phyloP scores from a whole-genome alignment of 768 basidiomycete genomes.

The Chiua virens region DNA sequence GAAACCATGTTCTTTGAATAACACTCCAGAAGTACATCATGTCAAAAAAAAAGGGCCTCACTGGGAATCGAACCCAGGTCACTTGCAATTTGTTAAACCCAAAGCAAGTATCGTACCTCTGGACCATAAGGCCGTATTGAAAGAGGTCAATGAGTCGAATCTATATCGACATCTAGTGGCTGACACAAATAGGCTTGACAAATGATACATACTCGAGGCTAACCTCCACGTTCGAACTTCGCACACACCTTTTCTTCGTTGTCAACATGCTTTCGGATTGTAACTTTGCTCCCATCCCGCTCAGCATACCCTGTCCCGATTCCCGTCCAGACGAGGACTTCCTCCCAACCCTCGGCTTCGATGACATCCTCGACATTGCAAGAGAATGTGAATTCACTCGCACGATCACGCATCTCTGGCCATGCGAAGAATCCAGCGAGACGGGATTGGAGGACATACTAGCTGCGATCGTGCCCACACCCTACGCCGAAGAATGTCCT shows the following conservation, averaged over 20 bases:
- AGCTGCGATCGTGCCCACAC: slow-evolving; percentile 5
- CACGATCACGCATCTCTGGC: slow-evolving; percentile 21
- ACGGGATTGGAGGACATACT: slow-evolving; percentile 20
- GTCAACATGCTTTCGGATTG: slow-evolving; percentile 27
- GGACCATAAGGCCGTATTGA: slow-evolving; percentile 30
- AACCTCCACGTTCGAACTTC: background rate
- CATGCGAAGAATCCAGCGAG: slow-evolving; percentile 16
- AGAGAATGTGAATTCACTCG: slow-evolving; percentile 28
- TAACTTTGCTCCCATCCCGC: slow-evolving; percentile 2
- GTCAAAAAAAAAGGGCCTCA: slow-evolving; percentile 28
- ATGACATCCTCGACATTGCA: slow-evolving; percentile 30
- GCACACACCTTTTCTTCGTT: background rate
- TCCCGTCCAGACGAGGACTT: slow-evolving; percentile 1
- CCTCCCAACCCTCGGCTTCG: slow-evolving; percentile 17
- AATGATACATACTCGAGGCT: background rate
- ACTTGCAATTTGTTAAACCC: slow-evolving; percentile 33
- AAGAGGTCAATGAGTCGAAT: too few species aligned
- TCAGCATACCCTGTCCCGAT: slow-evolving; percentile 1
- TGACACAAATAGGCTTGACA: slow-evolving; percentile 6
- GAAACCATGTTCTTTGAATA: too few species aligned
- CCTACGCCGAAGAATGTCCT: slow-evolving; percentile 4
- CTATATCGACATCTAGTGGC: slow-evolving; percentile 4
- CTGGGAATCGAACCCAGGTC: slow-evolving; percentile 43
- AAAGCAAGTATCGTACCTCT: slow-evolving; percentile 42
- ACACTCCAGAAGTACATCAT: too few species aligned